Evolutionary conservation across 768 basidiomycete species (phyloP).

Genomic region (Stropharia rugosoannulata): DNA sequence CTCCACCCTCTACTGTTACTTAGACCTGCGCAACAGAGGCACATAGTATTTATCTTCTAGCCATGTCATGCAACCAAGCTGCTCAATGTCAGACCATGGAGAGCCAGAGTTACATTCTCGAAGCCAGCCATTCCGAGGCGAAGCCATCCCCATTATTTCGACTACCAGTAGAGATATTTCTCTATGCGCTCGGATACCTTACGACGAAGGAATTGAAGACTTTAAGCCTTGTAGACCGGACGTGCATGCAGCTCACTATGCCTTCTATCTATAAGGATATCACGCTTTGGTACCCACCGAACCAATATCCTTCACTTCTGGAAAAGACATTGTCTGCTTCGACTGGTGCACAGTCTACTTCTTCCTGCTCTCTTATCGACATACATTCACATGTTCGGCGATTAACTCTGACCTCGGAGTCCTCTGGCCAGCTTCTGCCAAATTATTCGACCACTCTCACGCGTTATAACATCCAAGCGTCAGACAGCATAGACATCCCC

Average conservation of each 20-base stretch:
- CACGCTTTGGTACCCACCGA: constrained; percentile 2
- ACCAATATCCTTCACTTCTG: neutral
- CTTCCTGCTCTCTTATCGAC: neutral
- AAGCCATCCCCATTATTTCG: constrained; percentile 24
- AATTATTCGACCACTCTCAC: constrained; percentile 4
- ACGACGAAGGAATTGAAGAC: constrained; percentile 20
- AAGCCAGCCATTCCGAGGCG: constrained; percentile 9
- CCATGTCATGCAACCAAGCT: no score
- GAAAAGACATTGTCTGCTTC: neutral
- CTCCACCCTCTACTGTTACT: no score
- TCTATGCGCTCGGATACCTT: constrained; percentile 22
- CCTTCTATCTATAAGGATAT: constrained; percentile 21
- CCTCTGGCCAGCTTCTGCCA: constrained; percentile 1
- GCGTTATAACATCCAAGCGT: neutral
- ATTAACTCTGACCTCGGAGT: constrained; percentile 11
- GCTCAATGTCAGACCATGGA: no score
- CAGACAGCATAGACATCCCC: neutral
- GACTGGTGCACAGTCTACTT: neutral
- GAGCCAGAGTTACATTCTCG: no score
- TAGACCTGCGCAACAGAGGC: no score
- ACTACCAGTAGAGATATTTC: constrained; percentile 27
- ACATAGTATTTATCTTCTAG: no score
- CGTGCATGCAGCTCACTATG: constrained; percentile 23
- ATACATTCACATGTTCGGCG: constrained; percentile 22
- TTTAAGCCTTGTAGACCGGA: constrained; percentile 26